Percentiles rank a stretch among this genome's conserved stretches.
phyloP scores from a whole-genome alignment of 805 yeast species.

The Teunomyces lycoperdinae region DNA sequence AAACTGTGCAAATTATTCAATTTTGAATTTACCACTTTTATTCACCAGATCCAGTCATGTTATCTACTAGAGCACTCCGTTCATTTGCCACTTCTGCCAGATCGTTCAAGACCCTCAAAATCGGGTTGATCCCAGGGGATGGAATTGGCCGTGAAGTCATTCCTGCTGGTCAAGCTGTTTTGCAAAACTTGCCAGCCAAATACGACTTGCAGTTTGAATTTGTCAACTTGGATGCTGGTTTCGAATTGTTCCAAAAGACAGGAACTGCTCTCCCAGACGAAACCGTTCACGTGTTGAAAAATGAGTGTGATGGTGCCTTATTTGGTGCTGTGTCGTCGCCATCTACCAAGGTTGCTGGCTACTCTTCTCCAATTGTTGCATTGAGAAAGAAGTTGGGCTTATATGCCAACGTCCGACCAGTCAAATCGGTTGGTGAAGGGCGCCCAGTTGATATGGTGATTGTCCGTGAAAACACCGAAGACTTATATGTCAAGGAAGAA shows the following conservation, averaged over 20 bases:
- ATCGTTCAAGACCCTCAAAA: conserved; percentile 34
- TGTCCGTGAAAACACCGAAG: conserved; percentile 98
- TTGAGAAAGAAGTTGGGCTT: conserved; percentile 91
- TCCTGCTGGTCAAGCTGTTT: conserved; percentile 89
- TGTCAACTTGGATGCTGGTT: conserved; percentile 89
- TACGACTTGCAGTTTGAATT: conserved; percentile 81
- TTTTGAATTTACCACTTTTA: neutral
- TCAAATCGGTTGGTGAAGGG: conserved; percentile 85
- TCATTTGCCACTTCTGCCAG: conserved; percentile 34
- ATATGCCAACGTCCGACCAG: conserved; percentile 97
- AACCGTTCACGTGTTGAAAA: conserved; percentile 74
- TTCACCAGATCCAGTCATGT: conserved; percentile 11
- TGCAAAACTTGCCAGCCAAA: conserved; percentile 76
- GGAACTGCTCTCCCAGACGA: conserved; percentile 95
- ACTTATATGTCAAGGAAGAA: conserved; percentile 93
- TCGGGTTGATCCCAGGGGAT: conserved; percentile 91
- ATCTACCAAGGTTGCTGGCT: conserved; percentile 88
- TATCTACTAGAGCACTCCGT: conserved; percentile 20
- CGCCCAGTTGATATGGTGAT: conserved; percentile 96
- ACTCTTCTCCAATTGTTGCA: conserved; percentile 99
- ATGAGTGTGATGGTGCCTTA: conserved; percentile 92
- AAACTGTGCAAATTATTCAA: neutral
- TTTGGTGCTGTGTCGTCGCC: conserved; percentile 98
- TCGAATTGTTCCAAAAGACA: conserved; percentile 88
- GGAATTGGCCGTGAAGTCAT: conserved; percentile 98